A percentile compares a stretch with the other conserved stretches of the same genome.
Evolutionary conservation across 2,329 filamentous ascomycete species (phyloP).

Genomic region (Apiospora saccharicola): DNA sequence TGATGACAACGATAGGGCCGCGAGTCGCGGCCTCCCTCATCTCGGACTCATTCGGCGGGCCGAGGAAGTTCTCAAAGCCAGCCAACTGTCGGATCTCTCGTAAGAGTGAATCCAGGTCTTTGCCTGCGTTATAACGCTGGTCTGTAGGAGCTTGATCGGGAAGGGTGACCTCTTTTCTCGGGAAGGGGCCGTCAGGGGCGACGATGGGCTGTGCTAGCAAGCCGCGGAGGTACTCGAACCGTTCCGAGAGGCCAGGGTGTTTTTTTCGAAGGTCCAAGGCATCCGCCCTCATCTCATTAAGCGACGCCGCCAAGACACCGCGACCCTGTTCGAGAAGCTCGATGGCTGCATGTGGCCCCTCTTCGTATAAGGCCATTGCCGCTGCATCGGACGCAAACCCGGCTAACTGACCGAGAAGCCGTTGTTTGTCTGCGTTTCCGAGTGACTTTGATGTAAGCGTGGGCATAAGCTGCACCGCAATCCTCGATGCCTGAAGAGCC

Average conservation of each 20-base stretch:
- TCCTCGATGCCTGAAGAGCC: conserved; percentile 28
- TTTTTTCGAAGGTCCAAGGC: conserved; percentile 21
- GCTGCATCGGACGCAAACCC: conserved; percentile 34
- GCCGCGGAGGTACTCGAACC: neutral
- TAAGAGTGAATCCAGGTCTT: conserved; percentile 29
- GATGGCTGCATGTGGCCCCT: conserved; percentile 26
- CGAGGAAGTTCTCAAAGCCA: conserved; percentile 37
- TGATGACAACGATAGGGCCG: conserved; percentile 41
- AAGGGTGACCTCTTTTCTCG: too few relatives aligned
- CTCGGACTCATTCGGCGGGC: conserved; percentile 31
- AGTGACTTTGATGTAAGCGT: conserved; percentile 27
- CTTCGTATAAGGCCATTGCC: conserved; percentile 30
- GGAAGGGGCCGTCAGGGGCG: too few relatives aligned
- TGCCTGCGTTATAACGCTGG: neutral
- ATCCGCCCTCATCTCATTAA: conserved; percentile 36
- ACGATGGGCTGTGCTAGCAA: neutral
- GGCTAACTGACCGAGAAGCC: conserved; percentile 26
- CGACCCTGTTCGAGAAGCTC: conserved; percentile 38
- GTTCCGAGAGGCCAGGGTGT: neutral
- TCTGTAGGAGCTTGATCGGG: neutral
- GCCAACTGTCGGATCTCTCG: conserved; percentile 23
- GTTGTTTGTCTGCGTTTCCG: conserved; percentile 32
- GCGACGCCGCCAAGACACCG: conserved; percentile 34
- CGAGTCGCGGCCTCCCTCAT: conserved; percentile 29
- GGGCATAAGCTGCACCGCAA: conserved; percentile 26